Percentiles rank a stretch among this genome's conserved stretches.
phyloP scores from a whole-genome alignment of 2,329 filamentous ascomycete genomes.

The Rhynchosporium agropyri region DNA sequence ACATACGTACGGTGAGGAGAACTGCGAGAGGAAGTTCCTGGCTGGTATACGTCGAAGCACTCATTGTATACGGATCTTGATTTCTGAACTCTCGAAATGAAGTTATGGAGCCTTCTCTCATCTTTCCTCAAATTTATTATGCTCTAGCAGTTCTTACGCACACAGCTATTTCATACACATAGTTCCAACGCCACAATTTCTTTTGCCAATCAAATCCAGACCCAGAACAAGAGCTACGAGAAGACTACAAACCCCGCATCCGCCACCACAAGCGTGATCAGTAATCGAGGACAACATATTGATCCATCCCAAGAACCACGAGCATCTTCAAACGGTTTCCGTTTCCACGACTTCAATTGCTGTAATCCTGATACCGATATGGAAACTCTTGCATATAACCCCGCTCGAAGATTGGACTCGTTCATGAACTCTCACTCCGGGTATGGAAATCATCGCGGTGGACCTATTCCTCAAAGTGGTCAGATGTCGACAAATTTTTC shows the following conservation, averaged over 20 bases:
- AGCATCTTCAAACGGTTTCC: constrained; percentile 5
- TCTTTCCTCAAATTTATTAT: constrained; percentile 33
- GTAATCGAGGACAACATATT: background rate
- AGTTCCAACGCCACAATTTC: constrained; percentile 1
- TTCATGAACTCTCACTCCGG: constrained; percentile 27
- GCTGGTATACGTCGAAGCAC: constrained; percentile 3
- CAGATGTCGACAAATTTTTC: constrained; percentile 11
- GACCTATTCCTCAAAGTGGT: background rate
- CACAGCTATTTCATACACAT: constrained; percentile 33
- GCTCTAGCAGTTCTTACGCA: constrained; percentile 37
- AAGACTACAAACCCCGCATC: background rate
- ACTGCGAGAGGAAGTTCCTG: background rate
- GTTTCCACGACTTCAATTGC: background rate
- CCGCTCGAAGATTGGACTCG: constrained; percentile 18
- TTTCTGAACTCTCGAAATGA: constrained; percentile 3
- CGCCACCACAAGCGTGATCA: constrained; percentile 1
- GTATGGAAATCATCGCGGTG: constrained; percentile 18
- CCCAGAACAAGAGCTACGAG: background rate
- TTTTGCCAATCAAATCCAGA: constrained; percentile 10
- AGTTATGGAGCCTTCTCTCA: constrained; percentile 32
- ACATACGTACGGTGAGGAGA: background rate
- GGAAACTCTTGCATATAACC: constrained; percentile 33
- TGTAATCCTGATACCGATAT: constrained; percentile 21
- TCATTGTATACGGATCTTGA: background rate
- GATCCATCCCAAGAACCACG: background rate